Conservation (phyloP, 1,284 basidiomycete genomes). For the Bondarzewia mesenterica region DNA sequence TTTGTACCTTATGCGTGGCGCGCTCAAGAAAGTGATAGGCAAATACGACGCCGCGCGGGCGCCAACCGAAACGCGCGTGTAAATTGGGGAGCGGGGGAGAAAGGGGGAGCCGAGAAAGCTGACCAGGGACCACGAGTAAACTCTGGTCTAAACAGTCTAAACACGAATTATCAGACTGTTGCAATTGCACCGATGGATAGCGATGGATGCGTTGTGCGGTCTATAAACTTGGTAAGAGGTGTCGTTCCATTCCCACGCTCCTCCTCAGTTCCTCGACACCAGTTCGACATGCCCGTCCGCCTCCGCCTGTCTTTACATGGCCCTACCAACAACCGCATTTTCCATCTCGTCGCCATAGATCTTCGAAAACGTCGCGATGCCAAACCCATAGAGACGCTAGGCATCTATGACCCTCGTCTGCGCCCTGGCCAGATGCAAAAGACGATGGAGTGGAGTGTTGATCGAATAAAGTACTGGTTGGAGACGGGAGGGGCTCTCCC, state of each 20-base stretch:
- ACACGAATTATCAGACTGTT: no score
- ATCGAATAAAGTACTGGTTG: constrained; percentile 89
- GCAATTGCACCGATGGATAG: no score
- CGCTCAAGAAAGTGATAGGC: no score
- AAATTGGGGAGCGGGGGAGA: no score
- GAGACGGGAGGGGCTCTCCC: constrained; percentile 74
- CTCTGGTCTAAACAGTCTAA: no score
- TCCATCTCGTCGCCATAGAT: constrained; percentile 86
- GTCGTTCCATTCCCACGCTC: background rate
- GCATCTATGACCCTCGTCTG: constrained; percentile 75
- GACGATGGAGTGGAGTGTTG: constrained; percentile 83
- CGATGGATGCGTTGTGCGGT: no score
- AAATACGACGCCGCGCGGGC: no score
- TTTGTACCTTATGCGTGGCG: no score
- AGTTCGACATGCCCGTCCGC: constrained; percentile 69
- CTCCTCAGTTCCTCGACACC: background rate
- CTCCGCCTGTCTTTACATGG: constrained; percentile 86
- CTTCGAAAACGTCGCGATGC: constrained; percentile 72
- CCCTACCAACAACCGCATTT: constrained; percentile 68
- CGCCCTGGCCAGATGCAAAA: constrained; percentile 47
- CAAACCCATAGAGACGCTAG: constrained; percentile 86
- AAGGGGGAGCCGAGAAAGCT: no score
- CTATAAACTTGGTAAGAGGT: background rate
- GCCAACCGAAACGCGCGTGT: no score
- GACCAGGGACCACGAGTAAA: no score